These are phyloP conservation scores for Colletotrichum australisinense DNA, from an alignment of 2,329 filamentous ascomycete species.

Conservation along the genomic window DNA sequence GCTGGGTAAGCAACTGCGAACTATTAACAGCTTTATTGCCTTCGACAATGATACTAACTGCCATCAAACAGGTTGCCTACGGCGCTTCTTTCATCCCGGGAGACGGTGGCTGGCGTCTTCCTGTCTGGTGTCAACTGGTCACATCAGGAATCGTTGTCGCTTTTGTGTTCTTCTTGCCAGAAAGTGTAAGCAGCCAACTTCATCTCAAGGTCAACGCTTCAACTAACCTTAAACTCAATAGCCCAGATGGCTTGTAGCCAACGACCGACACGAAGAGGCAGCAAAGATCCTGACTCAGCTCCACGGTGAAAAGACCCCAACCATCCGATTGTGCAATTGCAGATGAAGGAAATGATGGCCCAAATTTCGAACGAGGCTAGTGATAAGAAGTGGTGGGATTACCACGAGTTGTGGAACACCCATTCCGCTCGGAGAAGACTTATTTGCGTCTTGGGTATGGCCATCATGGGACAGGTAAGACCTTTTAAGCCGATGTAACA, in stretches of 20 bases:
- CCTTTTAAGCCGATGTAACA: background rate
- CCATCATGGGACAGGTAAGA: slow-evolving; percentile 64
- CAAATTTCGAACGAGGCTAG: slow-evolving; percentile 60
- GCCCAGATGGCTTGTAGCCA: slow-evolving; percentile 57
- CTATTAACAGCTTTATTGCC: no score
- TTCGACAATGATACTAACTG: background rate
- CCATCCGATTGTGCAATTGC: slow-evolving; percentile 62
- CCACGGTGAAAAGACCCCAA: slow-evolving; percentile 62
- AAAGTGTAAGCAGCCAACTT: slow-evolving; percentile 45
- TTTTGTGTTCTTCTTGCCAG: slow-evolving; percentile 56
- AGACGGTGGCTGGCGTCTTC: slow-evolving; percentile 57
- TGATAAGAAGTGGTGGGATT: slow-evolving; percentile 68
- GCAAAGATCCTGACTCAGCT: slow-evolving; percentile 57
- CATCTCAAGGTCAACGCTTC: no score
- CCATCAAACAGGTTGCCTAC: slow-evolving; percentile 48
- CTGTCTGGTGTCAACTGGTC: slow-evolving; percentile 63
- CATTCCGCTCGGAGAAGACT: slow-evolving; percentile 61
- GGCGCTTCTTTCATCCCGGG: slow-evolving; percentile 56
- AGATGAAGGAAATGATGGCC: slow-evolving; percentile 60
- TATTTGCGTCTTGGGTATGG: slow-evolving; percentile 62
- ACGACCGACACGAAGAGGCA: slow-evolving; percentile 54
- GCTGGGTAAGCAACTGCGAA: slow-evolving; percentile 49
- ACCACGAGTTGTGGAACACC: slow-evolving; percentile 63
- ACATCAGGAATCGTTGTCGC: slow-evolving; percentile 60
- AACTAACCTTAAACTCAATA: background rate